Conservation (phyloP, 75 land plant species). For the Ceratopteris richardii region DNA sequence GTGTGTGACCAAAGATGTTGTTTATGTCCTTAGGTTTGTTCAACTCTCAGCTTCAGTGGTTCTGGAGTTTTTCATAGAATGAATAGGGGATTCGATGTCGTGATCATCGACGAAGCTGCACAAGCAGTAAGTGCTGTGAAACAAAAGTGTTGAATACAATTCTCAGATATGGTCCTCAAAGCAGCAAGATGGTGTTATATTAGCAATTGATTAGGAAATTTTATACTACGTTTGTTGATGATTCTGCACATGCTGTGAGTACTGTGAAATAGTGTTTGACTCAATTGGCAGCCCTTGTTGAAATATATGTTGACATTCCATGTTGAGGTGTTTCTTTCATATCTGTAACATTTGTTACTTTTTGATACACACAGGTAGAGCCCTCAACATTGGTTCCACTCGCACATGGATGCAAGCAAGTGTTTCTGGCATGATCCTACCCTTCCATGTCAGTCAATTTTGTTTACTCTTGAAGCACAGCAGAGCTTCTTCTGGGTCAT, state of each 20-base stretch:
- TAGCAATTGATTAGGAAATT: too few species aligned
- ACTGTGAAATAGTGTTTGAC: too few species aligned
- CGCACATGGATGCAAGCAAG: conserved; percentile 90
- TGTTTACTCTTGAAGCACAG: background rate
- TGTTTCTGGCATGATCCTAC: conserved; percentile 53
- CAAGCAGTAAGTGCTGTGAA: conserved; percentile 71
- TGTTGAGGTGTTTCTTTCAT: too few species aligned
- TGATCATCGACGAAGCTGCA: conserved; percentile 98
- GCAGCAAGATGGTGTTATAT: too few species aligned
- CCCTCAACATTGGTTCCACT: conserved; percentile 84
- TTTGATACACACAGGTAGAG: too few species aligned
- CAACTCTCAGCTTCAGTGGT: conserved; percentile 94
- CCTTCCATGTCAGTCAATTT: background rate
- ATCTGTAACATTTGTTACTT: too few species aligned
- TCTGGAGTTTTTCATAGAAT: conserved; percentile 61
- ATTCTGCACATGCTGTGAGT: too few species aligned
- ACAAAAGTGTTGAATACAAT: background rate
- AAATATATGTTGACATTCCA: too few species aligned
- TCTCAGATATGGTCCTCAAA: background rate
- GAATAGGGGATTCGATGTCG: conserved; percentile 89
- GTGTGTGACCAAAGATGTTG: too few species aligned
- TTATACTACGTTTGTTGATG: too few species aligned
- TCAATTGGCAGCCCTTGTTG: too few species aligned
- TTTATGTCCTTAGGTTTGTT: conserved; percentile 67
- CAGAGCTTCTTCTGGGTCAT: too few species aligned